These are phyloP conservation scores for Globisporangium takayamanum DNA, from an alignment of 352 stramenopile genomes.

Conservation along the genomic window DNA sequence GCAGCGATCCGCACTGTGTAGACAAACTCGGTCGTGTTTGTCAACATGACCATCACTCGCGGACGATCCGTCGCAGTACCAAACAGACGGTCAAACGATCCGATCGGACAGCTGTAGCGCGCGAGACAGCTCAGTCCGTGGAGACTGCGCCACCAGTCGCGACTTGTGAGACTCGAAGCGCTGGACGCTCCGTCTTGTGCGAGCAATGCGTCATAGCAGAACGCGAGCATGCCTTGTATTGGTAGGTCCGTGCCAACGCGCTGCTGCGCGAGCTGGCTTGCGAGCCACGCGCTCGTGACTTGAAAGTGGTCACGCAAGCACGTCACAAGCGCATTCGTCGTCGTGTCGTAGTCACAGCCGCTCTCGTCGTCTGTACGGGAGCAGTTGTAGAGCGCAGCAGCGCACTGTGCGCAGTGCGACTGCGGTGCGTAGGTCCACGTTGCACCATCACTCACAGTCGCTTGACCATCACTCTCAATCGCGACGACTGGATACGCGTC, in stretches of 20 bases:
- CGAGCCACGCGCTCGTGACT: not conserved
- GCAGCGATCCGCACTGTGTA: conserved; percentile 2
- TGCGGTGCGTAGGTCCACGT: conserved; percentile 6
- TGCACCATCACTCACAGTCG: not conserved
- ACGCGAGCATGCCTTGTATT: not conserved
- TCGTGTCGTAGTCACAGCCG: conserved; percentile 8
- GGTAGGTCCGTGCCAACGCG: not conserved
- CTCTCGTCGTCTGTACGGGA: not conserved
- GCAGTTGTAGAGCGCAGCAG: conserved; percentile 12
- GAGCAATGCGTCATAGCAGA: conserved; percentile 2
- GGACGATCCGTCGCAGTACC: not conserved
- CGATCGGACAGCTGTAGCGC: conserved; percentile 15
- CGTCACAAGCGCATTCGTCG: not conserved
- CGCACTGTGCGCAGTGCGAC: conserved; percentile 3
- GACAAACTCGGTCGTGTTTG: not conserved
- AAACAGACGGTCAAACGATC: conserved; percentile 9
- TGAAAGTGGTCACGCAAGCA: conserved; percentile 7
- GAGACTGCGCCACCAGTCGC: conserved; percentile 12
- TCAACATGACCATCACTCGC: conserved; percentile 15
- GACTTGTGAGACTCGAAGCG: not conserved
- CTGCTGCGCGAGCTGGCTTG: not conserved
- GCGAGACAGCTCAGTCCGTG: conserved; percentile 15
- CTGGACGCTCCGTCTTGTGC: not conserved
- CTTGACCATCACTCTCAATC: not conserved
- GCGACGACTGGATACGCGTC: conserved; percentile 19